Evolutionary conservation across 2,329 filamentous ascomycete species (phyloP), one percentile per base, ranked within the genome.

Genomic region (Penicillium sp.): DNA sequence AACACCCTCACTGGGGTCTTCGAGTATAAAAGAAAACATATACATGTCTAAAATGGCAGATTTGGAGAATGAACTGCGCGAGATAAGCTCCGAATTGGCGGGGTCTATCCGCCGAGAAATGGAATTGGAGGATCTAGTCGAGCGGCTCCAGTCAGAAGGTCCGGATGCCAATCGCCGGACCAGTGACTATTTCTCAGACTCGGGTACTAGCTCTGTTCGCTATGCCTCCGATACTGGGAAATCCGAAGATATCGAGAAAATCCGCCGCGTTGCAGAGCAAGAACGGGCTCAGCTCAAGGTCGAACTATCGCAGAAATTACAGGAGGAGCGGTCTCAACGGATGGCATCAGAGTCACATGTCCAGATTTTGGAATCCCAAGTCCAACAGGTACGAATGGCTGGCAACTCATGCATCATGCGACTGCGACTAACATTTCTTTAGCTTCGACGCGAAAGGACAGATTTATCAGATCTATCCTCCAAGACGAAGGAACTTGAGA

Each of bases 151-250:
- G 67, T 75, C 83, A n/a, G 90, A 96, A 64, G 78, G 63, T 65
- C 75, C 59, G 62, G 70, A 76, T n/a, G 65, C 79, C 25, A 84
- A 81, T 55, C 86, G 87, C 67, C 82, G 92, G 53, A 95, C 89
- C 9, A 97, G 93, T 72, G 93, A 99, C 72, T 97, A 99, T 73
- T 99, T 93, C 68, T 99, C 93, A 2, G 93, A 99, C 69, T 95
- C 91, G 5, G 93, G 93, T 28, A 86, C 89, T 50, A 92, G 89
- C 68, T 92, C 89, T 1, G 80, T 88, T 45, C 87, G 89, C 63
- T 86, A 85, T 63, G 84, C 86, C 1, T 75, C 80, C 53, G 86
- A 88, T 39, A 76, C 80, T 52, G 60, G 59, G 34, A 77, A 80
- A 38, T 72, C 71, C 28, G 82, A 86, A 62, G 89, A 96, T 67